phyloP scores from a whole-genome alignment of 768 basidiomycete species.

The Daedaleopsis nitida region DNA sequence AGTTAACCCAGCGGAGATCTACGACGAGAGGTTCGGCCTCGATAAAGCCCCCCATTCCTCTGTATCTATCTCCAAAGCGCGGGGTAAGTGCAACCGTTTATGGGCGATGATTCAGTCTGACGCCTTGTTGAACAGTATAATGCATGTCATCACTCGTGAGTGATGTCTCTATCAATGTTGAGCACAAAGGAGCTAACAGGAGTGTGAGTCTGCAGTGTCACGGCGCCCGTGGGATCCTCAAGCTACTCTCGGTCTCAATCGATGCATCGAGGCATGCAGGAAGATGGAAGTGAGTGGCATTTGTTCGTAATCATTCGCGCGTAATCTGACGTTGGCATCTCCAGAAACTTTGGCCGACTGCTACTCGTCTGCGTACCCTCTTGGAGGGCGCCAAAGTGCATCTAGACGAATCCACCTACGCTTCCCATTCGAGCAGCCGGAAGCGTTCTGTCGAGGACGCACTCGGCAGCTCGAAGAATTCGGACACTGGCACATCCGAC shows the following conservation, averaged over 20 bases:
- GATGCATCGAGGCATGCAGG: slow-evolving; percentile 62
- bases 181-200: slow-evolving; percentile 19
- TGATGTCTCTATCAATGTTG: slow-evolving; percentile 27
- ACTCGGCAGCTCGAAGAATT: slow-evolving; percentile 18
- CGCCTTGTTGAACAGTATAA: slow-evolving; percentile 51
- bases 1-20: slow-evolving; percentile 49
- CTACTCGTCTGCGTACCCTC: slow-evolving; percentile 64
- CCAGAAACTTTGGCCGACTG: slow-evolving; percentile 73
- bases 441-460: slow-evolving; percentile 30
- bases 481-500: slow-evolving; percentile 16
- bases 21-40: slow-evolving; percentile 62
- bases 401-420: slow-evolving; percentile 34
- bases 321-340: neutral
- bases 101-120: neutral
- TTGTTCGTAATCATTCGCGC: neutral
- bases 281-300: slow-evolving; percentile 60
- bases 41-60: slow-evolving; percentile 64
- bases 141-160: slow-evolving; percentile 74
- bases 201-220: slow-evolving; percentile 49
- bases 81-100: slow-evolving; percentile 49
- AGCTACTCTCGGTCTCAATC: slow-evolving; percentile 64
- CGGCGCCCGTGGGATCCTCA: slow-evolving; percentile 72
- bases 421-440: slow-evolving; percentile 2
- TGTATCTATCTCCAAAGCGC: slow-evolving; percentile 71
- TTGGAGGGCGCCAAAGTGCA: slow-evolving; percentile 67